Percentiles rank a stretch among this genome's conserved stretches.
These are phyloP conservation scores for Monosporozyma aerobia DNA, from an alignment of 805 yeast species.

Conservation along the genomic window DNA sequence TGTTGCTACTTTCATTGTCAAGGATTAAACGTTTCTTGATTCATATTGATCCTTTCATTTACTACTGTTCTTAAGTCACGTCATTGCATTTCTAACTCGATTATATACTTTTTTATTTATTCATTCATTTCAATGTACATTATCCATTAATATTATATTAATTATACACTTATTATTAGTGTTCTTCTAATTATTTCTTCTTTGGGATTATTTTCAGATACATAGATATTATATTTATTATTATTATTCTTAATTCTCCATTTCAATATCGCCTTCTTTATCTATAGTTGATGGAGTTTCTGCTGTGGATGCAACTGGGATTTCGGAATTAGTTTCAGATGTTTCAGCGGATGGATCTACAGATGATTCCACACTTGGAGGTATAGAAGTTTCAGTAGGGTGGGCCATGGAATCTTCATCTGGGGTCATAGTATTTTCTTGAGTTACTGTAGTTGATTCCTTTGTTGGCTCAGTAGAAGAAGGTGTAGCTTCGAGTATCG, in stretches of 20 bases:
- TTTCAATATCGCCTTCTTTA: slow-evolving; percentile 13
- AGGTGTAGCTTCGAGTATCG: not conserved
- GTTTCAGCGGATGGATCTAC: not conserved
- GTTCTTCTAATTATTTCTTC: no score
- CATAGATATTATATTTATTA: not conserved
- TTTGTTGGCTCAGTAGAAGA: not conserved
- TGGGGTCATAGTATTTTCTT: not conserved
- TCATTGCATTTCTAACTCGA: not conserved
- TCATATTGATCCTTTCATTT: not conserved
- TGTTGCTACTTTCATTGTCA: slow-evolving; percentile 45
- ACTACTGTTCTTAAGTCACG: not conserved
- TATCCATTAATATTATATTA: not conserved
- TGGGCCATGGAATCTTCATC: not conserved
- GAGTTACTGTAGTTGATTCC: not conserved
- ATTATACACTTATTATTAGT: not conserved
- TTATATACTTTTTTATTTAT: slow-evolving; percentile 3
- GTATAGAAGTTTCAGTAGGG: not conserved
- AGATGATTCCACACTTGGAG: not conserved
- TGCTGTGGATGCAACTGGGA: not conserved
- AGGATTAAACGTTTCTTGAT: slow-evolving; percentile 12
- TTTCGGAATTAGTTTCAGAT: not conserved
- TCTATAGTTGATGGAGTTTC: slow-evolving; percentile 4
- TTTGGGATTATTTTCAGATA: not conserved
- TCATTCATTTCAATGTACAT: not conserved
- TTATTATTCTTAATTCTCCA: slow-evolving; percentile 4